These are phyloP conservation scores for Gynandropsis gynandra DNA, from an alignment of 345 rosid genomes.

Conservation along the genomic window DNA sequence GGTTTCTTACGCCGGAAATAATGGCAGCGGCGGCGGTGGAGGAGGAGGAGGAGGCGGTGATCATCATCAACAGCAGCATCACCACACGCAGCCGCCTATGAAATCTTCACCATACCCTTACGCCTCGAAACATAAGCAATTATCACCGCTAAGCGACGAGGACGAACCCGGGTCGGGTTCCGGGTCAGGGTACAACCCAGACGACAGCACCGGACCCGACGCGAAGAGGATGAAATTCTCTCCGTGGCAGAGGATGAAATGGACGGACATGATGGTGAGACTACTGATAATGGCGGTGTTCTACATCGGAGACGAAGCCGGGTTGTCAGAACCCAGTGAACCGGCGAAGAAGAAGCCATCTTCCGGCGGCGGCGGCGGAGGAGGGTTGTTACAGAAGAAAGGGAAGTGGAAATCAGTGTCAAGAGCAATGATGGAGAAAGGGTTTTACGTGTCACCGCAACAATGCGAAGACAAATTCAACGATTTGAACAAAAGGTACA, in stretches of 20 bases:
- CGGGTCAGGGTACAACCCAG: constrained; percentile 37
- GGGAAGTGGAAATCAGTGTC: constrained; percentile 99
- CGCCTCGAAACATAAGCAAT: constrained; percentile 43
- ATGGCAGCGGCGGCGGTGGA: constrained; percentile 11
- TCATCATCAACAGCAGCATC: constrained; percentile 24
- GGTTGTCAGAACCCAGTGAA: constrained; percentile 43
- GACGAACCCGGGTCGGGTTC: constrained; percentile 57
- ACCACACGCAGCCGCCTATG: constrained; percentile 40
- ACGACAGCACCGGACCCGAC: constrained; percentile 48
- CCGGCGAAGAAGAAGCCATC: constrained; percentile 43
- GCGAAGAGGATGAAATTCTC: constrained; percentile 53
- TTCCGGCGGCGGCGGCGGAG: constrained; percentile 24
- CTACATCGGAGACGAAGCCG: constrained; percentile 87
- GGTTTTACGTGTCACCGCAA: constrained; percentile 92
- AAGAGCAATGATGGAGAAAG: constrained; percentile 92
- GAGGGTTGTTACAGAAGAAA: constrained; percentile 75
- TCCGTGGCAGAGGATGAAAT: constrained; percentile 97
- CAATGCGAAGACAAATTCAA: constrained; percentile 97
- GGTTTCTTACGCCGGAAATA: constrained; percentile 38
- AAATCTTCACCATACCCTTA: constrained; percentile 34
- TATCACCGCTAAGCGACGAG: constrained; percentile 58
- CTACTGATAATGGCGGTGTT: constrained; percentile 78
- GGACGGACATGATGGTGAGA: constrained; percentile 91
- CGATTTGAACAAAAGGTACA: constrained; percentile 93
- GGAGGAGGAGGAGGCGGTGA: constrained; percentile 16